phyloP scores from a whole-genome alignment of 2,329 filamentous ascomycete species.

The Ceratocystis variospora region DNA sequence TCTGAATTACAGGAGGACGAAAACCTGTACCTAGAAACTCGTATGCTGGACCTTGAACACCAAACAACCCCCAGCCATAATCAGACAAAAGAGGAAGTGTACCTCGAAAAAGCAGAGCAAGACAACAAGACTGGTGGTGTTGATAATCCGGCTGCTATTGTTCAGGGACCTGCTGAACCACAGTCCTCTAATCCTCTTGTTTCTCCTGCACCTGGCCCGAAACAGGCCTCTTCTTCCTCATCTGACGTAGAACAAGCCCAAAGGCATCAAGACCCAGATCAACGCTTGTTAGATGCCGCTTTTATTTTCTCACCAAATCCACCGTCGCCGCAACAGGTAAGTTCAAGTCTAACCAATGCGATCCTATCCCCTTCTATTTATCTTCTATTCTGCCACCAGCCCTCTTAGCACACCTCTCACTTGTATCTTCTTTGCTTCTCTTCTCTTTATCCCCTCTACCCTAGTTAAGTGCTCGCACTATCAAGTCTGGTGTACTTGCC shows the following conservation, averaged over 20 bases:
- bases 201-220: background rate
- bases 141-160: background rate
- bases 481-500: background rate
- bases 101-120: background rate
- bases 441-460: background rate
- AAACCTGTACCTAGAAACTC: background rate
- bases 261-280: background rate
- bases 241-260: background rate
- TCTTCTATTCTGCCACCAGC: background rate
- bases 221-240: background rate
- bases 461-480: background rate
- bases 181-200: background rate
- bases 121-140: background rate
- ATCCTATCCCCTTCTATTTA: background rate
- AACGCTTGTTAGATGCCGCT: background rate
- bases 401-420: background rate
- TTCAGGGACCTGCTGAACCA: background rate
- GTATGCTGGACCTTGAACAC: background rate
- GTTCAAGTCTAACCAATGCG: background rate
- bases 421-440: background rate
- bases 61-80: background rate
- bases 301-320: background rate
- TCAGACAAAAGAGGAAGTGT: background rate
- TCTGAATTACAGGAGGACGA: background rate
- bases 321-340: slow-evolving; percentile 4